Evolutionary conservation across 176 grass and related monocot genomes (phyloP), one percentile per base, ranked within the genome.

Genomic region (Oryza coarctata): DNA sequence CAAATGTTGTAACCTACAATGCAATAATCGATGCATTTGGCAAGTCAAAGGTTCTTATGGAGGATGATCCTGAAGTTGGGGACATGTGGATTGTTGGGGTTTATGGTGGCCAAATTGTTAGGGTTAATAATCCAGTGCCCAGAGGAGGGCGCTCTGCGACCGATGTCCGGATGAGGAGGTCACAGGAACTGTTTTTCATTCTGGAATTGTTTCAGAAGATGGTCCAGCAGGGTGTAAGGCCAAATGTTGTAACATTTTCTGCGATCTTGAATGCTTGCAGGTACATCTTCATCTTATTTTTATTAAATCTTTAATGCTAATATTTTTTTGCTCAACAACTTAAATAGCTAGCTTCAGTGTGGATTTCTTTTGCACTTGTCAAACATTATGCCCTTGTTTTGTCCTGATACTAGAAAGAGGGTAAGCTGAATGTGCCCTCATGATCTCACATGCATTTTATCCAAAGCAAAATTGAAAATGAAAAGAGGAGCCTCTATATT

Each of bases 231-330:
- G 93, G 96, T 33, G 92, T 99, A 52, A 86, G 89, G 50, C 96
- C 93, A 77, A 99, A 95, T 92, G 93, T 99, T 58, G 96, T 95
- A 52, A 99, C 96, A 32, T 99, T 99, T 88, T 99, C 96, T 62
- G 93, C 96, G 12, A 99, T 95, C 87, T 77, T 99, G 68, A 99
- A 99, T 88, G 93, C 96, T 83, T 99, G 96, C 96, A 99, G 96
- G 96, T 95, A 70, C 44, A 74, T 83, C 27, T 79, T 78, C 47
- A 75, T 71, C 5, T 60, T 23, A 10, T 82, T 61, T n/a, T 62
- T 13, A 18, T 58, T 75, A 10, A 85, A 41, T 8, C n/a, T 67
- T 44, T 61, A 60, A n/a, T 68, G n/a, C 41, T 52, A 85, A 13
- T 73, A 12, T 15, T 8, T 34, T 32, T 71, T 65, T 57, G 8